Evolutionary conservation across 139 green algal genomes (phyloP).

Genomic region (Tetraselmis striata): DNA sequence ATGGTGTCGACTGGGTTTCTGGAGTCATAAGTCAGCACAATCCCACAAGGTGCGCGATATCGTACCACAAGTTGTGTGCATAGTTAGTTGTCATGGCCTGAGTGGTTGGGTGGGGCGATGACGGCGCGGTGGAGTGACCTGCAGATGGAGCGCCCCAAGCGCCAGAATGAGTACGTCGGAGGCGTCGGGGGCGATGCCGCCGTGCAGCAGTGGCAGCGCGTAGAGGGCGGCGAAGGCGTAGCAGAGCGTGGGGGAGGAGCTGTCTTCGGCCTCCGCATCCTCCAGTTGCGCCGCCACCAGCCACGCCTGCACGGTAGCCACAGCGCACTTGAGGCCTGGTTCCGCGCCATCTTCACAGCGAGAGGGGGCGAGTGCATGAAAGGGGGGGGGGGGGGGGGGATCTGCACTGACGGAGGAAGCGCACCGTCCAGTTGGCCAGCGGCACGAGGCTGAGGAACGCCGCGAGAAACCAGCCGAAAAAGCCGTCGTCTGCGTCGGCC

Average conservation of each 20-base stretch:
- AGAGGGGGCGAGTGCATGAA: neutral
- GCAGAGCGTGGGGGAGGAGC: conserved; percentile 30
- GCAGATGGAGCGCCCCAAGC: conserved; percentile 45
- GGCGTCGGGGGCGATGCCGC: conserved; percentile 50
- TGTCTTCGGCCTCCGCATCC: conserved; percentile 29
- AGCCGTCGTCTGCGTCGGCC: neutral
- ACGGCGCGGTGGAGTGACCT: conserved; percentile 29
- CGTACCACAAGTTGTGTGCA: too few species aligned
- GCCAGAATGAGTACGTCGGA: conserved; percentile 39
- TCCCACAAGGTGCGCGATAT: too few species aligned
- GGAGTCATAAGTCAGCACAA: too few species aligned
- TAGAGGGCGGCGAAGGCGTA: conserved; percentile 55
- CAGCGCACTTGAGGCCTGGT: neutral
- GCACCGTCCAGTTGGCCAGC: conserved; percentile 54
- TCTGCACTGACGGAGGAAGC: neutral
- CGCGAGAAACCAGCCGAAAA: conserved; percentile 53
- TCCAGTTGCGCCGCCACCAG: conserved; percentile 50
- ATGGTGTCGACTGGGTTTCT: too few species aligned
- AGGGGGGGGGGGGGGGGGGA: neutral
- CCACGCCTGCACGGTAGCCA: conserved; percentile 47
- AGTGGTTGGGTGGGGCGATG: neutral
- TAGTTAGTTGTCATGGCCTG: neutral
- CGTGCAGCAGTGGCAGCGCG: conserved; percentile 44
- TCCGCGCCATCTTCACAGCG: neutral
- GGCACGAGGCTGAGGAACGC: conserved; percentile 50